These are phyloP conservation scores for Tetracladium marchalianum DNA, from an alignment of 495 filamentous ascomycete species.

Conservation along the genomic window DNA sequence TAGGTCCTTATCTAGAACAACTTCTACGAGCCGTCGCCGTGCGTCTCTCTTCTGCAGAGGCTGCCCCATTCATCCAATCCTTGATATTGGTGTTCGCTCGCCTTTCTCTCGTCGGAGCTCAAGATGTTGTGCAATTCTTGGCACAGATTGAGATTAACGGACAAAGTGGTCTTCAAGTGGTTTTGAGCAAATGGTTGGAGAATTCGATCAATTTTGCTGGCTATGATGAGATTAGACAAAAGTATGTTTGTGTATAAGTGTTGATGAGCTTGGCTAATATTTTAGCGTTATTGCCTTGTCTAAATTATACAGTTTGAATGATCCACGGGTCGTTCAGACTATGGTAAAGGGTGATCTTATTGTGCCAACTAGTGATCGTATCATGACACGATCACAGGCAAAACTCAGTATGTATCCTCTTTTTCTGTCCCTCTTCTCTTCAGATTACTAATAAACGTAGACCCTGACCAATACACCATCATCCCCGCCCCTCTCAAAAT, in stretches of 20 bases:
- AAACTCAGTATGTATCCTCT: constrained; percentile 46
- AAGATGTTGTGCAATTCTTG: constrained; percentile 87
- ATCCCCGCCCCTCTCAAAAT: constrained; percentile 87
- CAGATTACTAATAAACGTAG: constrained; percentile 30
- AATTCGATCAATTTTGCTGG: constrained; percentile 93
- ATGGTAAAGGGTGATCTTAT: constrained; percentile 88
- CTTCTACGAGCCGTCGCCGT: constrained; percentile 88
- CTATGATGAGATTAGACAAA: constrained; percentile 93
- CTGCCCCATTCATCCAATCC: constrained; percentile 78
- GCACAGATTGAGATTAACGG: constrained; percentile 67
- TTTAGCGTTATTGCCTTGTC: constrained; percentile 77
- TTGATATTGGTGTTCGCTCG: constrained; percentile 92
- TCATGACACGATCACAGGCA: constrained; percentile 85
- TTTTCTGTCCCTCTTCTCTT: too few relatives aligned
- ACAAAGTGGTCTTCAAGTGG: constrained; percentile 72
- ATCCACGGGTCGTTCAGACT: constrained; percentile 67
- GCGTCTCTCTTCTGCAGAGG: constrained; percentile 67
- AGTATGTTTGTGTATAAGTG: constrained; percentile 41
- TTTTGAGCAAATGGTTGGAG: constrained; percentile 90
- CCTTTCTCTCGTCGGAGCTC: constrained; percentile 69
- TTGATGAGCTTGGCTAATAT: constrained; percentile 24
- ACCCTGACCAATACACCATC: constrained; percentile 84
- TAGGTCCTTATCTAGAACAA: constrained; percentile 82
- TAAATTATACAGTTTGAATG: constrained; percentile 78
- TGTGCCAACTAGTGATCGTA: constrained; percentile 66